phyloP scores from a whole-genome alignment of 1,284 basidiomycete genomes.

The Cutaneotrichosporon dermatis region DNA sequence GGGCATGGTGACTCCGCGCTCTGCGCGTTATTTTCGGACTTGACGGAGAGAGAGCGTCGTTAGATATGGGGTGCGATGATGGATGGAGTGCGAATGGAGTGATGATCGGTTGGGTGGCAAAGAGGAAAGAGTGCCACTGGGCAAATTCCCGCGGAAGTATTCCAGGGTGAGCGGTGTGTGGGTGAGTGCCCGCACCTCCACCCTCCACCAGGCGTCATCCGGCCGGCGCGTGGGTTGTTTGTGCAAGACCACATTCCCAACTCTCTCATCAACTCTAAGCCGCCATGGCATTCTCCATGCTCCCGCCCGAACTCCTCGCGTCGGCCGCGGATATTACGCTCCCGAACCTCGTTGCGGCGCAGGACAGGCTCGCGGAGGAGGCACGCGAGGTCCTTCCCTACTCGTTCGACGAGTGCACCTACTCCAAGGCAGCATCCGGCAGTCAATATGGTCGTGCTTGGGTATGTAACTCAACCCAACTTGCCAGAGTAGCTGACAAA shows the following conservation, averaged over 20 bases:
- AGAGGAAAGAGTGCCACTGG: neutral
- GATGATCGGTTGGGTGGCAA: constrained; percentile 4
- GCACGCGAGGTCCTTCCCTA: constrained; percentile 45
- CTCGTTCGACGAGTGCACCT: constrained; percentile 46
- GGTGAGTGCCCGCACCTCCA: neutral
- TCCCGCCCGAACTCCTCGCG: constrained; percentile 4
- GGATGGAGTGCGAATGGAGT: no score
- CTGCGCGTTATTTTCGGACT: neutral
- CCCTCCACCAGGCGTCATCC: neutral
- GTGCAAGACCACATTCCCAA: neutral
- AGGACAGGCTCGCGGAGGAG: constrained; percentile 39
- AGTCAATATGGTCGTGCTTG: constrained; percentile 45
- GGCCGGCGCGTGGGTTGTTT: neutral
- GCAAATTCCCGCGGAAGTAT: neutral
- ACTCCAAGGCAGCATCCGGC: constrained; percentile 35
- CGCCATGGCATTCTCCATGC: constrained; percentile 1
- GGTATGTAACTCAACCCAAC: constrained; percentile 25
- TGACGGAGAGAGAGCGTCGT: neutral
- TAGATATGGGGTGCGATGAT: no score
- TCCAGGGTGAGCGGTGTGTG: no score
- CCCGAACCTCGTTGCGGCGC: constrained; percentile 35
- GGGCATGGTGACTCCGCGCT: constrained; percentile 12
- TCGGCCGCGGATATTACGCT: constrained; percentile 38
- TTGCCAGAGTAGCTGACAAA: constrained; percentile 7
- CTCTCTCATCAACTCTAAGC: neutral